Base-by-base conservation (phyloP, 495 filamentous ascomycete genomes). In the Parathielavia appendiculata region DNA sequence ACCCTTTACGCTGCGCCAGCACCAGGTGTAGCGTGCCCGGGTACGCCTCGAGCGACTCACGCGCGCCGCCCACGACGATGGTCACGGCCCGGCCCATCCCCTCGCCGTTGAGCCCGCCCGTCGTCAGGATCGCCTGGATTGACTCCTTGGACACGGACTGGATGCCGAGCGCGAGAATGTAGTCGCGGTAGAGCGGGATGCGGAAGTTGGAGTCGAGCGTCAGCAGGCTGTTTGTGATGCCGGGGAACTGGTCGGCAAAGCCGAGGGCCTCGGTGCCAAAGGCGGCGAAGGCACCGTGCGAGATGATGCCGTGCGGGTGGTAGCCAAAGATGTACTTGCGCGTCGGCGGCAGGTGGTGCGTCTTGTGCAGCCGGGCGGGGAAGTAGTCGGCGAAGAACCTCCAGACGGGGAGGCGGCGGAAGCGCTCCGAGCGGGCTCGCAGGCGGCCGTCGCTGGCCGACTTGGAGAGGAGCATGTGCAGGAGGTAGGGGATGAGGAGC, bases 301-400 rank as follows among this genome's bases (percentile, higher is more conserved):
- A 91, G 65, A 98, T 96, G 71, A 98, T 97, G 41, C 93, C 93
- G 69, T 97, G 92, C 0, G 92, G 92, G 67, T 97, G 93, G 70
- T 97, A 97, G 43, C 95, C 93, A 68, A 98, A 95, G 63, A 98
- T 92, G 74, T 97, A 98, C 73, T 97, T 97, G 57, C 90, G 81
- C 3, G 86, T 89, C 0, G 90, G 79, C 14, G 88, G 82, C 3
- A 98, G 83, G 50, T 88, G 73, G 62, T 86, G 79, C 39, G 89
- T 91, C 56, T 92, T 87, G 71, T 97, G 91, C 34, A 98, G 81
- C 34, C 81, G 79, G 13, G 90, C 88, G 1, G 93, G 93, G 72
- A 93, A 98, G 76, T 97, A 98, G 17, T 83, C 87, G 43, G 88
- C 91, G 69, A 96, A 97, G 51, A 95, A 80, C 20, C 82, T 86